Evolutionary conservation across 768 basidiomycete species (phyloP), one percentile per base, ranked within the genome.

Genomic region (Boletus tylopilopsis): DNA sequence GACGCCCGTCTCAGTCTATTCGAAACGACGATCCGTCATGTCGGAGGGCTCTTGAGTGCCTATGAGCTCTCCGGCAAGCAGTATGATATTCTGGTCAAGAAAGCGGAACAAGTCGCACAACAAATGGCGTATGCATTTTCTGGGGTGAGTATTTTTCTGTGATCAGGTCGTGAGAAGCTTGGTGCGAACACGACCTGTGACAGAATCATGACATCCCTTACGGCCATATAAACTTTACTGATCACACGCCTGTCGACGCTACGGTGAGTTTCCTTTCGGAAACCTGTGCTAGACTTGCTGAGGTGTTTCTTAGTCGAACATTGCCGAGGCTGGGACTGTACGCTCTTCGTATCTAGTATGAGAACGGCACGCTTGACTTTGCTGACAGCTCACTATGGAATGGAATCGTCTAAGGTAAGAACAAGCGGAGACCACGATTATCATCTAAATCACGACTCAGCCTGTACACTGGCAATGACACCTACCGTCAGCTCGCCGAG

Each of bases 1-100:
- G 24, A 53, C 16, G 8, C 10, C 6, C 25, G 15, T 29, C 1
- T 5, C 24, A 66, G 65, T 34, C 5, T 89, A 3, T 89, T 90
- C 56, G 87, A 90, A 66, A 85, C 84, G 1, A 86, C 82, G 0
- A 90, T 90, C 57, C 84, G 87, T 36, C 84, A 81, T 44, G 59
- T 90, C 4, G 87, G 77, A 6, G 85, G 85, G 2, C 68, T 87
- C 11, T 60, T 90, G 34, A 83, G 78, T 47, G 78, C 85, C 5
- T 89, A 80, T 53, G 85, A 89, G 55, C 77, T 89, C 42, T 85
- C 80, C 49, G 76, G 77, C 16, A 15, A 6, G 49, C 73, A 47
- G 55, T 79, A 42, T 50, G 73, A 74, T 1, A 63, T 69, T 2
- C 71, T 90, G 5, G 63, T 90, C 3, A 59, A 76, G 35, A 84